Conservation (phyloP, 2,329 filamentous ascomycete genomes). For the Penicillium sp. region DNA sequence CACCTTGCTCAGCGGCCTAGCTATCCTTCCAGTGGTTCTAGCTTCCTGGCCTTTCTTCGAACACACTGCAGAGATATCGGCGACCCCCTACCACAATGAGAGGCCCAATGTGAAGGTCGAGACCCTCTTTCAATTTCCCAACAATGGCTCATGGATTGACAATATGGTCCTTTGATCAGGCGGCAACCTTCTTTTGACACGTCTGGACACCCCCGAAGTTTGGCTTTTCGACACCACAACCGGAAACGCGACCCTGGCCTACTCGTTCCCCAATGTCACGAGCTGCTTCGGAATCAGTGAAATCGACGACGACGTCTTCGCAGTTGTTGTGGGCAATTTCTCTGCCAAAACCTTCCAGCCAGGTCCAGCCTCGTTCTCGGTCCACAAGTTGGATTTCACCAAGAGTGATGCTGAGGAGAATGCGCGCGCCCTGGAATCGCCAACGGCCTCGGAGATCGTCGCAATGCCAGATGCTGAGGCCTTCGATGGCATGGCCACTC, state of each 20-base stretch:
- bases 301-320: slow-evolving; percentile 23
- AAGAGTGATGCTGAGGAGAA: not conserved
- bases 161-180: slow-evolving; percentile 19
- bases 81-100: slow-evolving; percentile 7
- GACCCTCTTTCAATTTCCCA: slow-evolving; percentile 23
- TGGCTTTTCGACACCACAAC: slow-evolving; percentile 18
- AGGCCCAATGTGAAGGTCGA: slow-evolving; percentile 16
- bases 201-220: slow-evolving; percentile 21
- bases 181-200: slow-evolving; percentile 22
- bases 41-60: slow-evolving; percentile 8
- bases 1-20: slow-evolving; percentile 7
- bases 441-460: slow-evolving; percentile 14
- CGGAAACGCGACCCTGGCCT: slow-evolving; percentile 18
- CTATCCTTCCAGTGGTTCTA: slow-evolving; percentile 7
- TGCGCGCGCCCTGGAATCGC: not conserved
- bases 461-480: slow-evolving; percentile 18
- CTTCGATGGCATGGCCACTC: slow-evolving; percentile 21
- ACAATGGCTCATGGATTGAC: slow-evolving; percentile 25
- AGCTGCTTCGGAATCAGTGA: slow-evolving; percentile 25
- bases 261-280: slow-evolving; percentile 20
- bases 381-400: slow-evolving; percentile 20
- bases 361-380: slow-evolving; percentile 16
- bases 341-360: slow-evolving; percentile 19
- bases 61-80: not conserved
- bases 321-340: slow-evolving; percentile 22